Percentiles rank a stretch among this genome's conserved stretches.
Evolutionary conservation across 805 yeast genomes (phyloP).

Genomic region (Monosporozyma solicola): DNA sequence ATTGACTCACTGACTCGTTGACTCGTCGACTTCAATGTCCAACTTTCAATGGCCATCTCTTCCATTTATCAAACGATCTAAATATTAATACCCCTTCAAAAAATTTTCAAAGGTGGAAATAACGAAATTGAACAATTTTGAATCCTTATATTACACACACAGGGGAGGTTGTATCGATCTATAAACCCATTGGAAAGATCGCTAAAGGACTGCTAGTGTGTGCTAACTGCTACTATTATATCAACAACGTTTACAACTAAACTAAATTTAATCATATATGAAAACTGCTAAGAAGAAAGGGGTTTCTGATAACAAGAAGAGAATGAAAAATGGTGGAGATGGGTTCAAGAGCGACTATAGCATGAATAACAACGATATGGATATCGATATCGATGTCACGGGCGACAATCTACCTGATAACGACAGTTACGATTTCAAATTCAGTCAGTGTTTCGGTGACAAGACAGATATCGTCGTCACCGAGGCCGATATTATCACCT

Average conservation of each 20-base stretch:
- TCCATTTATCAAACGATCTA: neutral
- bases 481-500: constrained; percentile 93
- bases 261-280: neutral
- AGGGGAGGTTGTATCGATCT: neutral
- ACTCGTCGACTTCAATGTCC: too few species aligned
- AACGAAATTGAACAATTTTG: neutral
- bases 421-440: constrained; percentile 38
- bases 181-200: too few species aligned
- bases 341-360: neutral
- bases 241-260: neutral
- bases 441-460: constrained; percentile 97
- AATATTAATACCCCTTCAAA: constrained; percentile 1
- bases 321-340: neutral
- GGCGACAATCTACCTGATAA: constrained; percentile 27
- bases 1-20: neutral
- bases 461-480: constrained; percentile 95
- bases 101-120: neutral
- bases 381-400: neutral
- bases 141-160: neutral
- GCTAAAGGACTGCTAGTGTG: too few species aligned
- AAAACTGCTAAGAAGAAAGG: neutral
- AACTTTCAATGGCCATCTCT: too few species aligned
- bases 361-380: neutral
- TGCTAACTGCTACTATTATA: too few species aligned
- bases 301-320: neutral